A percentile compares a stretch with the other conserved stretches of the same genome.
phyloP scores from a whole-genome alignment of 176 grass and related monocot species.

The Carex littledalei region DNA sequence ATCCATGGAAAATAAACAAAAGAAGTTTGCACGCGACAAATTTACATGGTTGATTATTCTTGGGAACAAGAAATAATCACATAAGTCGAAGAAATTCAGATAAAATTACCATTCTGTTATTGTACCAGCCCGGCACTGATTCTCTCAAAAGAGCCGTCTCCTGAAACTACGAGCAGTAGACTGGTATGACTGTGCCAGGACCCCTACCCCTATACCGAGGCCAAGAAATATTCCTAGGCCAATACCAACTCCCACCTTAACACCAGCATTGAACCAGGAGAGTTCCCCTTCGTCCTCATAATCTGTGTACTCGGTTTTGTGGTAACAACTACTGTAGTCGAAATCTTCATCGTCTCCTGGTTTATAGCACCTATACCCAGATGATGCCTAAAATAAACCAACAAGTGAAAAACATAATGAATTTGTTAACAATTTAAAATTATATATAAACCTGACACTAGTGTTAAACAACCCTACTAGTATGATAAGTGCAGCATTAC shows the following conservation, averaged over 20 bases:
- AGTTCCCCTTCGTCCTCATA: constrained; percentile 38
- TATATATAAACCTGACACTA: not conserved
- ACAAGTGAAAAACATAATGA: not conserved
- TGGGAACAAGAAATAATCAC: not conserved
- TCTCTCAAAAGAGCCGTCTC: constrained; percentile 36
- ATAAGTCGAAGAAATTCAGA: not conserved
- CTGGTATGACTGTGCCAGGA: constrained; percentile 65
- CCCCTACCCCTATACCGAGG: constrained; percentile 59
- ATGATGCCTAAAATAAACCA: constrained; percentile 1
- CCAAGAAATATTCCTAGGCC: constrained; percentile 78
- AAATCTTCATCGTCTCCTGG: constrained; percentile 27
- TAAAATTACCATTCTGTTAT: not conserved
- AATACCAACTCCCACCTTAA: constrained; percentile 71
- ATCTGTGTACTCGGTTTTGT: constrained; percentile 13
- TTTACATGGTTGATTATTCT: constrained; percentile 5
- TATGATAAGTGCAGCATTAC: not conserved
- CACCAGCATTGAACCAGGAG: constrained; percentile 79
- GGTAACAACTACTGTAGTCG: constrained; percentile 20
- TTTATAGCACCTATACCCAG: constrained; percentile 53
- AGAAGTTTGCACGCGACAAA: not conserved
- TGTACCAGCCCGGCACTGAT: not conserved
- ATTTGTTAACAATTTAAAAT: not conserved
- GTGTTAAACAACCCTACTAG: not conserved
- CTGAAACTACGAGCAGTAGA: constrained; percentile 54
- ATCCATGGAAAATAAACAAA: not conserved